Evolutionary conservation across 495 filamentous ascomycete genomes (phyloP).

Genomic region (Xylaria scruposa): DNA sequence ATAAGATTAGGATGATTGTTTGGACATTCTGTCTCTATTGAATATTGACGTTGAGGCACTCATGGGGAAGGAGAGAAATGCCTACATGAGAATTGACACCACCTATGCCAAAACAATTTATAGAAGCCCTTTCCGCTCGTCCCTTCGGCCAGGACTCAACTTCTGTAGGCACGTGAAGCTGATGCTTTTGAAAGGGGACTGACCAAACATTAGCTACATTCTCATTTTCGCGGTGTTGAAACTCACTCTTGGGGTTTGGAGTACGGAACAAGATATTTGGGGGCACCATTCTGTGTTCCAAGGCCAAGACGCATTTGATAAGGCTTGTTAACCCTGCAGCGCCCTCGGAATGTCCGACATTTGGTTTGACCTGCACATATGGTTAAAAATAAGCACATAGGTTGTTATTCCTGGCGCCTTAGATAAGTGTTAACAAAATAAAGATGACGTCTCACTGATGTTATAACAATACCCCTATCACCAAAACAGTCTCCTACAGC

Average conservation of each 20-base stretch:
- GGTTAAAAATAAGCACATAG: not conserved
- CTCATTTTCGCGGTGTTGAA: not conserved
- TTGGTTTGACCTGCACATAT: conserved; percentile 39
- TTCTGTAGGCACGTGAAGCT: conserved; percentile 38
- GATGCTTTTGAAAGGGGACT: conserved; percentile 33
- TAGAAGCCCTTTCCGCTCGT: conserved; percentile 42
- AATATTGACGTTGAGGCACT: not conserved
- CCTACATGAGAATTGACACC: conserved; percentile 54
- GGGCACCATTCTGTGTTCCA: conserved; percentile 51
- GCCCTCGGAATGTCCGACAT: conserved; percentile 59
- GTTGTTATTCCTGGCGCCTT: not conserved
- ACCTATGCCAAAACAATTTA: conserved; percentile 62
- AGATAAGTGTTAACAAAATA: not conserved
- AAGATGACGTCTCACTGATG: conserved; percentile 46
- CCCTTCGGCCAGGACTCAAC: conserved; percentile 34
- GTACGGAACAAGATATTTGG: conserved; percentile 42
- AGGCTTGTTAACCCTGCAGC: conserved; percentile 53
- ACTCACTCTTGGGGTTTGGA: conserved; percentile 34
- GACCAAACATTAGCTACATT: not conserved
- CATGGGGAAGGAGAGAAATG: not conserved
- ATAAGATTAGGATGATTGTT: not conserved
- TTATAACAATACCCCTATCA: conserved; percentile 47
- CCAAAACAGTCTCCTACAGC: conserved; percentile 45
- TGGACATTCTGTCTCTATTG: not conserved
- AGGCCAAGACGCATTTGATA: conserved; percentile 55